These are phyloP conservation scores for Saccharomycopsis crataegensis DNA, from an alignment of 1,139 yeast genomes.

Conservation along the genomic window DNA sequence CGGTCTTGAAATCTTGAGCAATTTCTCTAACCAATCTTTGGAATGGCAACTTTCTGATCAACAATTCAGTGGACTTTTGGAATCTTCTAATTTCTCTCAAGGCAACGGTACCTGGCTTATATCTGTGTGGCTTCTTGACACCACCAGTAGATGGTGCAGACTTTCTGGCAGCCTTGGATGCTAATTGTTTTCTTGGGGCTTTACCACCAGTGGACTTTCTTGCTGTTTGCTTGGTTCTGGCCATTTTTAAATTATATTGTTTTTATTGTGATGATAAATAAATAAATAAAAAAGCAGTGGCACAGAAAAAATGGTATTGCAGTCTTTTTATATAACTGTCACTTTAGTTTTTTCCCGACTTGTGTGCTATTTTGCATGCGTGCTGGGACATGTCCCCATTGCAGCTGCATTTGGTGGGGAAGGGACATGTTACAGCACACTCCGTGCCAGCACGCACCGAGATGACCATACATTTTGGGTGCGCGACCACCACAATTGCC, in stretches of 20 bases:
- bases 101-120: slow-evolving; percentile 93
- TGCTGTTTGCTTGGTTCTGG: slow-evolving; percentile 88
- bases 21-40: slow-evolving; percentile 87
- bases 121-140: slow-evolving; percentile 92
- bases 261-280: background rate
- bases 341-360: slow-evolving; percentile 1
- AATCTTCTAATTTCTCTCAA: slow-evolving; percentile 89
- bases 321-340: background rate
- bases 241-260: slow-evolving; percentile 40
- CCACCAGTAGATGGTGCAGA: slow-evolving; percentile 86
- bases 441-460: too few species aligned
- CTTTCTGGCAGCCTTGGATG: slow-evolving; percentile 88
- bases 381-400: too few species aligned
- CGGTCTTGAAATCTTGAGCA: slow-evolving; percentile 87
- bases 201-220: slow-evolving; percentile 90
- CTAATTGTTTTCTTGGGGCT: slow-evolving; percentile 89
- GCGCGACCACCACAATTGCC: too few species aligned
- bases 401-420: too few species aligned
- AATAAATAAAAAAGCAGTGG: background rate
- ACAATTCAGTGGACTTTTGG: slow-evolving; percentile 81
- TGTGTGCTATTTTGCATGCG: background rate
- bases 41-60: slow-evolving; percentile 85
- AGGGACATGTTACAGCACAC: too few species aligned
- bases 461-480: too few species aligned
- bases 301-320: background rate